Evolutionary conservation across 495 filamentous ascomycete genomes (phyloP).

Genomic region (Podospora anserina): DNA sequence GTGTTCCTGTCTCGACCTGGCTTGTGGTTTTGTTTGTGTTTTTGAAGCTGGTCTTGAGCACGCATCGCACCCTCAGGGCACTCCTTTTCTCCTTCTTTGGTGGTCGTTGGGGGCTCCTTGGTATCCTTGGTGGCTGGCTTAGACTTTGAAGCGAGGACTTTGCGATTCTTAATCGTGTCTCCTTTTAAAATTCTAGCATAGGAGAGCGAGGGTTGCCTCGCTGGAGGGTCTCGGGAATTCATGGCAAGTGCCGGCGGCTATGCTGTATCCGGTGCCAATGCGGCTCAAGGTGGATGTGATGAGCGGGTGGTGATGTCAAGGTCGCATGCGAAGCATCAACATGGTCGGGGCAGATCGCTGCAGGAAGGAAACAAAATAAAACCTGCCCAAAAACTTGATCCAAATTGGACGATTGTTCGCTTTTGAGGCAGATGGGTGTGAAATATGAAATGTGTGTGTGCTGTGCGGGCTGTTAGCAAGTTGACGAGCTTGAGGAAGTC

Average conservation of each 20-base stretch:
- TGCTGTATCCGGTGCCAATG: neutral
- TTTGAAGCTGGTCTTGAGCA: neutral
- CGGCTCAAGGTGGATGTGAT: conserved; percentile 2
- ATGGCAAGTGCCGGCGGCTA: conserved; percentile 3
- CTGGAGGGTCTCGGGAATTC: neutral
- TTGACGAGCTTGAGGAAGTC: neutral
- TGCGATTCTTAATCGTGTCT: conserved; percentile 18
- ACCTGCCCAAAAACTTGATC: neutral
- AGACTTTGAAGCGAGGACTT: conserved; percentile 8
- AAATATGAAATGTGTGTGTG: neutral
- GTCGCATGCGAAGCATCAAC: conserved; percentile 1
- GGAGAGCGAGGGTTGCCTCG: conserved; percentile 6
- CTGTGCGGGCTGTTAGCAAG: neutral
- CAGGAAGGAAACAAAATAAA: conserved; percentile 6
- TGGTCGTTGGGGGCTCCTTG: neutral
- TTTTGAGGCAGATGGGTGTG: neutral
- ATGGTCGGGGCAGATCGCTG: conserved; percentile 2
- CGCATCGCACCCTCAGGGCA: neutral
- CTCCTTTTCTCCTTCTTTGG: neutral
- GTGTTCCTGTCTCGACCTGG: neutral
- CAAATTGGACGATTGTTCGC: neutral
- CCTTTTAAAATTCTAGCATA: conserved; percentile 13
- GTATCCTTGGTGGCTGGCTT: neutral
- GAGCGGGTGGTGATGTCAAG: conserved; percentile 10
- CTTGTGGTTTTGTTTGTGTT: neutral